These are phyloP conservation scores for Mycena kentingensis DNA, from an alignment of 768 basidiomycete species.

Conservation along the genomic window DNA sequence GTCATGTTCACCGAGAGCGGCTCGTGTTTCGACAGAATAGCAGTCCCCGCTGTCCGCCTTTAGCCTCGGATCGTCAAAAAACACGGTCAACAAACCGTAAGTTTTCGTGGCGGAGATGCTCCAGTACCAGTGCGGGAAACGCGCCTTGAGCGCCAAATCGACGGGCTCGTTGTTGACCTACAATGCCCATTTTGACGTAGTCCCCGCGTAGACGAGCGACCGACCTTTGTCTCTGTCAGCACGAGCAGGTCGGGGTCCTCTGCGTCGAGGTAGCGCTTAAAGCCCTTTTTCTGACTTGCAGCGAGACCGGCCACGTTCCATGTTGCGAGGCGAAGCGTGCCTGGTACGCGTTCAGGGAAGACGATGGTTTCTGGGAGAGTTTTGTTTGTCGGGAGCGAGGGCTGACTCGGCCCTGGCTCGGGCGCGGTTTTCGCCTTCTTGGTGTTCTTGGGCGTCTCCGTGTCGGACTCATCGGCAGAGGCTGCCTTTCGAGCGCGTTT, in stretches of 20 bases:
- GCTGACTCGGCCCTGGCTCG: constrained; percentile 30
- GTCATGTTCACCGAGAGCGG: constrained; percentile 64
- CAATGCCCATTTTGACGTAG: neutral
- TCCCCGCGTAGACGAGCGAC: neutral
- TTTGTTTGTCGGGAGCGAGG: constrained; percentile 73
- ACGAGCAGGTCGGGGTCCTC: constrained; percentile 86
- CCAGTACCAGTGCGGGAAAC: constrained; percentile 77
- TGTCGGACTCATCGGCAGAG: constrained; percentile 15
- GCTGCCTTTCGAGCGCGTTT: constrained; percentile 22
- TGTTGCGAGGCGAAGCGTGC: constrained; percentile 57
- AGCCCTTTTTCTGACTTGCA: constrained; percentile 82
- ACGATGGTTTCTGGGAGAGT: constrained; percentile 61
- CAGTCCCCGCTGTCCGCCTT: constrained; percentile 64
- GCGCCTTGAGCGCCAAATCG: constrained; percentile 55
- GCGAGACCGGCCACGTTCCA: constrained; percentile 86
- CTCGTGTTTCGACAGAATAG: constrained; percentile 76
- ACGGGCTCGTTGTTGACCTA: constrained; percentile 74
- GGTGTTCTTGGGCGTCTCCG: neutral
- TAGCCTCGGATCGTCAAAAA: neutral
- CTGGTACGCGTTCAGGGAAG: constrained; percentile 49
- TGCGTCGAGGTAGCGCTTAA: constrained; percentile 79
- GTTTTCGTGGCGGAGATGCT: constrained; percentile 76
- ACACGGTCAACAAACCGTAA: constrained; percentile 53
- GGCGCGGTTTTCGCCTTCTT: constrained; percentile 27
- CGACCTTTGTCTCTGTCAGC: constrained; percentile 84